phyloP scores from a whole-genome alignment of 441 rosid genomes.

The Raphanus hybrid region DNA sequence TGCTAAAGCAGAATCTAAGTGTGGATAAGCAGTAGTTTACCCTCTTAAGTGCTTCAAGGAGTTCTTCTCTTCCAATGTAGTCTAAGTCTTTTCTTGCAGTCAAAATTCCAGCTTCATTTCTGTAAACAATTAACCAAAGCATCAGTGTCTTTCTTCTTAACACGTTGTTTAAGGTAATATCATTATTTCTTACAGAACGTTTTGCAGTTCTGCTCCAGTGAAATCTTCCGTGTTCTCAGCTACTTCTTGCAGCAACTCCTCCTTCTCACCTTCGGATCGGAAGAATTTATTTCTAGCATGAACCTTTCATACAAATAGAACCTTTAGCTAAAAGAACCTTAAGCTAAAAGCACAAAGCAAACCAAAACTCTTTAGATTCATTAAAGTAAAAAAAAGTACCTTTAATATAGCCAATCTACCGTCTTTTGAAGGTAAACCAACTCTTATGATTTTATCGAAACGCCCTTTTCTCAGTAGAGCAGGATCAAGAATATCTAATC shows the following conservation, averaged over 20 bases:
- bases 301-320: constrained; percentile 55
- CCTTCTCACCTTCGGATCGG: constrained; percentile 85
- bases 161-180: too few relatives aligned
- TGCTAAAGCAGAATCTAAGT: constrained; percentile 6
- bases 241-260: constrained; percentile 72
- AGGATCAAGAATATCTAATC: constrained; percentile 96
- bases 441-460: constrained; percentile 94
- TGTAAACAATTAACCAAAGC: constrained; percentile 44
- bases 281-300: constrained; percentile 96
- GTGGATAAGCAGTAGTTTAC: constrained; percentile 48
- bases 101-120: constrained; percentile 99
- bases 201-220: constrained; percentile 98
- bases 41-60: constrained; percentile 86
- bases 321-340: constrained; percentile 21
- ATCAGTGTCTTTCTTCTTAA: constrained; percentile 32
- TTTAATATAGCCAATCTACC: constrained; percentile 92
- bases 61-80: constrained; percentile 57
- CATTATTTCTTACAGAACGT: constrained; percentile 57
- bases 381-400: constrained; percentile 46
- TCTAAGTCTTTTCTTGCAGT: constrained; percentile 95
- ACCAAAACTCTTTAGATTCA: constrained; percentile 17
- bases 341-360: constrained; percentile 9
- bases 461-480: constrained; percentile 95
- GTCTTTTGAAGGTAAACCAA: constrained; percentile 93
- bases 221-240: constrained; percentile 88